A percentile compares a stretch with the other conserved stretches of the same genome.
phyloP scores from a whole-genome alignment of 2,329 filamentous ascomycete species.

The Penicillium sp. region DNA sequence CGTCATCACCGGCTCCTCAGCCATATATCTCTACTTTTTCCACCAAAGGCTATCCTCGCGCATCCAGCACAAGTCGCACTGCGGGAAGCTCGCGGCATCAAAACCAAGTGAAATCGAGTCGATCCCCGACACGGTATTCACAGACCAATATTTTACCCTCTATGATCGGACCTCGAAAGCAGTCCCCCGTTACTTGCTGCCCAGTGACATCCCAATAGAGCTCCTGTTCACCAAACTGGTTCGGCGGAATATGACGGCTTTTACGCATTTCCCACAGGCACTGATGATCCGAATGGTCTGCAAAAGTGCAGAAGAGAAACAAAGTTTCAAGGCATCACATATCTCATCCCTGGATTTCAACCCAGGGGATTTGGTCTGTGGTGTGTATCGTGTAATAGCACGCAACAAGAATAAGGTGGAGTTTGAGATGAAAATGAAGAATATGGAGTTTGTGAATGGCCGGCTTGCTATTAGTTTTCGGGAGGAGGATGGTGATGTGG shows the following conservation, averaged over 20 bases:
- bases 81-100: slow-evolving; percentile 15
- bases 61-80: slow-evolving; percentile 19
- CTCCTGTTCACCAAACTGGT: slow-evolving; percentile 28
- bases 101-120: slow-evolving; percentile 19
- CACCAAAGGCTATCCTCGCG: slow-evolving; percentile 23
- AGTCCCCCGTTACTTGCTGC: slow-evolving; percentile 19
- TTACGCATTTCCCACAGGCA: slow-evolving; percentile 32
- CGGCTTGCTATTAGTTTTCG: slow-evolving; percentile 24
- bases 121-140: slow-evolving; percentile 20
- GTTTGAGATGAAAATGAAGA: slow-evolving; percentile 25
- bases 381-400: slow-evolving; percentile 26
- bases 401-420: slow-evolving; percentile 28
- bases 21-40: slow-evolving; percentile 21
- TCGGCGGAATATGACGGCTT: slow-evolving; percentile 32
- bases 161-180: slow-evolving; percentile 23
- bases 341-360: slow-evolving; percentile 27
- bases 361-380: slow-evolving; percentile 31
- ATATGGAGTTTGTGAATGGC: slow-evolving; percentile 17
- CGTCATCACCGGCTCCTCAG: slow-evolving; percentile 17
- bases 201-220: slow-evolving; percentile 10
- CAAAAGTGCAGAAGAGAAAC: slow-evolving; percentile 9
- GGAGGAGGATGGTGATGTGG: slow-evolving; percentile 10
- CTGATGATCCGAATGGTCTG: slow-evolving; percentile 24
- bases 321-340: slow-evolving; percentile 24
- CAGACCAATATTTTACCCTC: slow-evolving; percentile 17